Conservation (phyloP, 78 protist species). For the Polysphondylium violaceum region DNA sequence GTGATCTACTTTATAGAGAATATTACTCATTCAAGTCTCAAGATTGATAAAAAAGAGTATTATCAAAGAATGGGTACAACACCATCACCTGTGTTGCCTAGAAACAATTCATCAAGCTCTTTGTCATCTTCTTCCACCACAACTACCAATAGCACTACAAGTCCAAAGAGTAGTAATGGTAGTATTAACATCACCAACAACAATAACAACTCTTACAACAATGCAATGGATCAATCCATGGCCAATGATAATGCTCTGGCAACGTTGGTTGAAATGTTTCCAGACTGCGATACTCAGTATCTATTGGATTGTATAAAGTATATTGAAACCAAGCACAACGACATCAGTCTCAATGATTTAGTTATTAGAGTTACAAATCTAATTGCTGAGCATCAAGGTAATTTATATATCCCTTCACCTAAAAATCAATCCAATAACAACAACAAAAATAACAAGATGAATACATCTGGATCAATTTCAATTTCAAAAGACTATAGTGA, state of each 20-base stretch:
- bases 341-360: slow-evolving; percentile 9
- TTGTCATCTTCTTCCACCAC: background rate
- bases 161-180: background rate
- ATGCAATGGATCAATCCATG: background rate
- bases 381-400: slow-evolving; percentile 69
- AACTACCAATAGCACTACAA: background rate
- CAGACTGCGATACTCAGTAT: slow-evolving; percentile 63
- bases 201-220: background rate
- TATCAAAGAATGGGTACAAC: slow-evolving; percentile 29
- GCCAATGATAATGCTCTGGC: slow-evolving; percentile 67
- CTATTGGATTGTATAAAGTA: slow-evolving; percentile 41
- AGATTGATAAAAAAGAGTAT: slow-evolving; percentile 67
- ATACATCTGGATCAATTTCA: background rate
- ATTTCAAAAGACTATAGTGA: background rate
- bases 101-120: background rate
- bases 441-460: background rate
- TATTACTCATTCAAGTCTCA: slow-evolving; percentile 29
- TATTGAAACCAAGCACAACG: slow-evolving; percentile 46
- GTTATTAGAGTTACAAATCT: slow-evolving; percentile 61
- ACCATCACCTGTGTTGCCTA: background rate
- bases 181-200: background rate
- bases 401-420: slow-evolving; percentile 18
- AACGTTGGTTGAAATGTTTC: slow-evolving; percentile 56
- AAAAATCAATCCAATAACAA: background rate
- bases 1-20: slow-evolving; percentile 66